Evolutionary conservation across 2,329 filamentous ascomycete genomes (phyloP), one percentile per base, ranked within the genome.

Genomic region (Colletotrichum gloeosporioides): DNA sequence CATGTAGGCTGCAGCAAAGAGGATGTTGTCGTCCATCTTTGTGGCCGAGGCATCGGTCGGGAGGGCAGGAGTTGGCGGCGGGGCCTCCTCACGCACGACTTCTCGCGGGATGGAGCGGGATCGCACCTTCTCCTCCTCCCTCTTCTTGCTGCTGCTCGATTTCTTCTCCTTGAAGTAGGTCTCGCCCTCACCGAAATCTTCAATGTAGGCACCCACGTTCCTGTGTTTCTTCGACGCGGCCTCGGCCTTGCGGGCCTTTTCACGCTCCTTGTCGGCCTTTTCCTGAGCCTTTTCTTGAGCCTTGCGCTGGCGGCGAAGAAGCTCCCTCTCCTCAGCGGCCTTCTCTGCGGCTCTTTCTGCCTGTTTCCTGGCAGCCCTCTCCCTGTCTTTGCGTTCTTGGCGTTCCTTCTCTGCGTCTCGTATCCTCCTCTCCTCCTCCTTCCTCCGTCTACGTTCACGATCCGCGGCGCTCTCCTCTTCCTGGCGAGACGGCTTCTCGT

Each of bases 391-490:
- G 16, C 77, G 70, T 44, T 83, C 82, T 49, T 49, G 44, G 29
- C 77, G 79, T 69, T 77, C 77, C n/a, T 75, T 71, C n/a, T 62
- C 59, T n/a, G n/a, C 57, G 12, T 27, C 34, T 44, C 32, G 62
- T 34, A 16, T 25, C 36, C 32, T 64, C 62, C 74, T 70, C 3
- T 78, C 77, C 1, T 77, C 76, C 1, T 78, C 78, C 32, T 73
- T 74, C 55, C 67, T 73, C 25, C 76, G 29, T 57, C 78, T 67
- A 29, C 79, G 80, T 18, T 85, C 83, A 27, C 84, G 79, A 64
- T 86, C 80, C 59, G 84, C 80, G 18, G 85, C 85, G 67, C 82
- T 83, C 65, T 88, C 87, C 61, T 83, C 83, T 27, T 88, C 88
- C 61, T 85, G 86, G 77, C 85, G 88, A 4, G 85, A 85, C 4